Conservation (phyloP, 805 yeast species). For the Scheffersomyces spartinae region DNA sequence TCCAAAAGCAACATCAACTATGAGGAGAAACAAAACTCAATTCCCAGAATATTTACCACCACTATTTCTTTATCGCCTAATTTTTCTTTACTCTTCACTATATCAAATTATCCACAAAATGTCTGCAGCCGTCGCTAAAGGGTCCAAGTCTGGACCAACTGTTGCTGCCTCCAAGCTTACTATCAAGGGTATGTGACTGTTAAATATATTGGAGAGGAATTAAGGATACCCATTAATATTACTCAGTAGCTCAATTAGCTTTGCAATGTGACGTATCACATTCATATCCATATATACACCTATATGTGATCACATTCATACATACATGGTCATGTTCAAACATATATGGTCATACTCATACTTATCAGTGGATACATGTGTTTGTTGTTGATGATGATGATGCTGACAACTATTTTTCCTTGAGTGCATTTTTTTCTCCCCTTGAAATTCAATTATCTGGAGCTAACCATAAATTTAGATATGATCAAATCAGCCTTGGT, state of each 20-base stretch:
- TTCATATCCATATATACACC: too few species aligned
- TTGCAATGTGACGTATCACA: too few species aligned
- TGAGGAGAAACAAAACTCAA: too few species aligned
- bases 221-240: neutral
- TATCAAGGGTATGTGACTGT: slow-evolving; percentile 36
- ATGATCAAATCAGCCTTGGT: slow-evolving; percentile 59
- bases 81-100: too few species aligned
- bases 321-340: neutral
- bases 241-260: too few species aligned
- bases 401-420: neutral
- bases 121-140: slow-evolving; percentile 13
- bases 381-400: neutral
- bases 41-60: too few species aligned
- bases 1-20: too few species aligned
- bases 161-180: slow-evolving; percentile 24
- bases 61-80: too few species aligned
- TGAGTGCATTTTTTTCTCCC: neutral
- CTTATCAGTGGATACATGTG: neutral
- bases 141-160: slow-evolving; percentile 14
- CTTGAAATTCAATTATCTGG: neutral
- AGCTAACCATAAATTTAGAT: slow-evolving; percentile 23
- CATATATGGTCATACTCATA: too few species aligned
- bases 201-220: neutral
- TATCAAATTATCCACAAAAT: too few species aligned
- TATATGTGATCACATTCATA: neutral